Conservation (phyloP, 192 early-diverging fungal species). For the Entomortierella chlamydospora region DNA sequence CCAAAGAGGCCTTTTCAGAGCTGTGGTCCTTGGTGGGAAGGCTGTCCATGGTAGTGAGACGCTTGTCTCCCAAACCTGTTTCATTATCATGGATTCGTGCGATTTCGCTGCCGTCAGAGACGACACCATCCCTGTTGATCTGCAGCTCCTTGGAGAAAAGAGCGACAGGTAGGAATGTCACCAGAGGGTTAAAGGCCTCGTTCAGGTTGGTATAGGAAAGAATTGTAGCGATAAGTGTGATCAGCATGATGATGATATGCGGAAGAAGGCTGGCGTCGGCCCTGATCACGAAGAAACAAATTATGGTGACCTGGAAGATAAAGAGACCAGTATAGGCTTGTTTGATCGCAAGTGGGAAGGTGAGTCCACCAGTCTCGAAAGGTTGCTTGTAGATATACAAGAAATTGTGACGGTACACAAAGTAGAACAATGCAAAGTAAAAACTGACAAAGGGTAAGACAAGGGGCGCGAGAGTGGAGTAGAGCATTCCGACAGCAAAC, state of each 20-base stretch:
- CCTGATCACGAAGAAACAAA: conserved; percentile 77
- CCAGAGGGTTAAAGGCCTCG: conserved; percentile 38
- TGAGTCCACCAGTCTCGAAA: conserved; percentile 70
- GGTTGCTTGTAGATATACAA: conserved; percentile 75
- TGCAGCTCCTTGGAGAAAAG: conserved; percentile 48
- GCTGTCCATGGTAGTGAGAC: not conserved
- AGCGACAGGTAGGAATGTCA: conserved; percentile 41
- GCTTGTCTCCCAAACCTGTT: not conserved
- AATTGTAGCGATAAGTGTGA: conserved; percentile 15
- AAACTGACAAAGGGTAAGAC: conserved; percentile 77
- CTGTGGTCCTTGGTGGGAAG: not conserved
- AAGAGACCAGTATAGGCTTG: conserved; percentile 76
- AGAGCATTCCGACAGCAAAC: conserved; percentile 78
- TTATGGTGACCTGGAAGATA: conserved; percentile 77
- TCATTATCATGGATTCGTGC: conserved; percentile 11
- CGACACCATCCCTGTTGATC: conserved; percentile 19
- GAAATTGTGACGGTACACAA: conserved; percentile 88
- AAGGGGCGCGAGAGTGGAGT: conserved; percentile 82
- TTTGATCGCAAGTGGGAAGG: conserved; percentile 69
- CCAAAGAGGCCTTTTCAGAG: conserved; percentile 7
- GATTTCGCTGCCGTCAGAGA: not conserved
- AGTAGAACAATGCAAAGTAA: conserved; percentile 78
- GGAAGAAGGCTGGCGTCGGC: conserved; percentile 57
- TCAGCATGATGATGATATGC: conserved; percentile 21
- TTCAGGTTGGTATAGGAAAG: conserved; percentile 22